phyloP scores from a whole-genome alignment of 1,284 basidiomycete genomes.

The Austroboletus niveus region DNA sequence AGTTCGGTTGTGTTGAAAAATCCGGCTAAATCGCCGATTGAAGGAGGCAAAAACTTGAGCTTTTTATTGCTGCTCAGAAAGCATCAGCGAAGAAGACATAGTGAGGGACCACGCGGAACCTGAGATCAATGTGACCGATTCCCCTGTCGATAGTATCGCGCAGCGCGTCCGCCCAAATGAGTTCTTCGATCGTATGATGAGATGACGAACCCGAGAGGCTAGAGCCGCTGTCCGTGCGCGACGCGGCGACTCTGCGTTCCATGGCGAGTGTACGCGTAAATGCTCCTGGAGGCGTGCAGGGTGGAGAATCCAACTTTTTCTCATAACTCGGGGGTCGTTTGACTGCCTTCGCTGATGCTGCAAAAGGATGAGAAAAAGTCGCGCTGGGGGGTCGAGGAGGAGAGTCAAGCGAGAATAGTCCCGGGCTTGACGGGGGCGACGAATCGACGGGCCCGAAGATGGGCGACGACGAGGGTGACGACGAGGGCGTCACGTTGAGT shows the following conservation, averaged over 20 bases:
- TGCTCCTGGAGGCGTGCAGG: conserved; percentile 23
- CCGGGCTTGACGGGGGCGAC: conserved; percentile 28
- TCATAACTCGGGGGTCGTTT: conserved; percentile 29
- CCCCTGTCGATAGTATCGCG: conserved; percentile 29
- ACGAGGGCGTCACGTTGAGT: conserved; percentile 1
- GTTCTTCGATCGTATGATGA: conserved; percentile 25
- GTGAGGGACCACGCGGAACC: conserved; percentile 16
- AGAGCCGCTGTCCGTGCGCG: conserved; percentile 12
- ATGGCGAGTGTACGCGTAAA: conserved; percentile 4
- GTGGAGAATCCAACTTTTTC: conserved; percentile 22
- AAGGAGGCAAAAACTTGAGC: conserved; percentile 27
- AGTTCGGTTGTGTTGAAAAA: conserved; percentile 32
- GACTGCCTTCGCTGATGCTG: conserved; percentile 30
- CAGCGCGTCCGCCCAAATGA: conserved; percentile 30
- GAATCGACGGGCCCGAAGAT: conserved; percentile 30
- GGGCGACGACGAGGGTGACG: conserved; percentile 30
- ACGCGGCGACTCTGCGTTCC: conserved; percentile 11
- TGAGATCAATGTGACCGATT: conserved; percentile 33
- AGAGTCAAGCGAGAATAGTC: conserved; percentile 19
- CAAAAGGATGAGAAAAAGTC: conserved; percentile 29
- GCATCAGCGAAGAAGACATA: conserved; percentile 9
- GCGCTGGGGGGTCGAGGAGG: conserved; percentile 12
- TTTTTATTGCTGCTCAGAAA: conserved; percentile 19
- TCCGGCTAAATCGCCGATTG: conserved; percentile 22
- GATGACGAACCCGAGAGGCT: conserved; percentile 11